phyloP scores from a whole-genome alignment of 805 yeast genomes.

The Tanozyma kutaoensis region DNA sequence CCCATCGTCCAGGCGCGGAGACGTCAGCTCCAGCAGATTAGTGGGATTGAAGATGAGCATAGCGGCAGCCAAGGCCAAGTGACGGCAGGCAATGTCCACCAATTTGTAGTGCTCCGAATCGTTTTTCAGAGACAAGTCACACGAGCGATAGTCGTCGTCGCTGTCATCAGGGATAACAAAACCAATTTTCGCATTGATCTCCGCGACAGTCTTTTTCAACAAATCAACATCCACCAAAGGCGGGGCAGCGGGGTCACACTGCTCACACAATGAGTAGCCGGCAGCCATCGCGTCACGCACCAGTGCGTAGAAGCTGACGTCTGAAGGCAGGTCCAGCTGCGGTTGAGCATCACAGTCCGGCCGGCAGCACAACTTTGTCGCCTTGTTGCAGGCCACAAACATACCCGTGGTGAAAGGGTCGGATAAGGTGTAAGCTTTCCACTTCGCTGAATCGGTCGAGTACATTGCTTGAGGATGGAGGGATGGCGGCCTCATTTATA shows the following conservation, averaged over 20 bases:
- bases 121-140: slow-evolving; percentile 31
- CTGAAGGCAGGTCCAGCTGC: slow-evolving; percentile 27
- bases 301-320: slow-evolving; percentile 30
- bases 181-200: slow-evolving; percentile 45
- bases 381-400: slow-evolving; percentile 38
- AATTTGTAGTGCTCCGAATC: slow-evolving; percentile 58
- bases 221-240: slow-evolving; percentile 34
- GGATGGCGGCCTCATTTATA: too few relatives aligned
- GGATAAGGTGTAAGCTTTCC: slow-evolving; percentile 53
- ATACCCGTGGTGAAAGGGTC: slow-evolving; percentile 55
- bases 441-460: slow-evolving; percentile 30
- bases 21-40: not conserved
- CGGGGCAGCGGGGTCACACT: slow-evolving; percentile 37
- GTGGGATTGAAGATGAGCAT: slow-evolving; percentile 18
- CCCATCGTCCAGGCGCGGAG: too few relatives aligned
- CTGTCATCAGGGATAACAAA: slow-evolving; percentile 38
- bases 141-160: slow-evolving; percentile 21
- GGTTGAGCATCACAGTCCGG: slow-evolving; percentile 52
- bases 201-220: slow-evolving; percentile 34
- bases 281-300: slow-evolving; percentile 26
- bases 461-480: slow-evolving; percentile 21
- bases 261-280: slow-evolving; percentile 39
- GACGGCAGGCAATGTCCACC: slow-evolving; percentile 71
- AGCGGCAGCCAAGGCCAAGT: slow-evolving; percentile 71
- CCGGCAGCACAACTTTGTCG: slow-evolving; percentile 37